Percentiles rank a stretch among this genome's conserved stretches.
These are phyloP conservation scores for Paragyromitra xinjiangensis DNA, from an alignment of 495 filamentous ascomycete species.

Conservation along the genomic window DNA sequence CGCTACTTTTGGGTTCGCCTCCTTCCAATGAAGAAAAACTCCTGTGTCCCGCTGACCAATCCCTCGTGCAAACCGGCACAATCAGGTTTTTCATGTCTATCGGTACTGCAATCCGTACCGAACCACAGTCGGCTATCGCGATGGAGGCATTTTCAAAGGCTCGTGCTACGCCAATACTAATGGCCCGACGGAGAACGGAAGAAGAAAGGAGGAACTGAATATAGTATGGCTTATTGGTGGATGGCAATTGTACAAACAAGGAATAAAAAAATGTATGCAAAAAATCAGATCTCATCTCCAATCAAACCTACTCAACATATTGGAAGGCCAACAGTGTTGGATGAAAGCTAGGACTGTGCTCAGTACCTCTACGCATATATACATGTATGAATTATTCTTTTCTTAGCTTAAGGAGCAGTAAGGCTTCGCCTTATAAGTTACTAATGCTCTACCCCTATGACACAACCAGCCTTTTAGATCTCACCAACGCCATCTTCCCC, in stretches of 20 bases:
- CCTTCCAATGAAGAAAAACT: conserved; percentile 8
- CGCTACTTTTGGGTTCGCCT: conserved; percentile 88
- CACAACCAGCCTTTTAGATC: too few relatives aligned
- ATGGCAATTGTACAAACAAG: conserved; percentile 23
- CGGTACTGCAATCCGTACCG: conserved; percentile 91
- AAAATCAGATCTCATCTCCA: neutral
- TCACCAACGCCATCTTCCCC: too few relatives aligned
- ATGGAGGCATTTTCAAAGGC: conserved; percentile 49
- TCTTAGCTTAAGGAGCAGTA: too few relatives aligned
- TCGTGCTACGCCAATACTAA: conserved; percentile 48
- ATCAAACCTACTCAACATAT: neutral
- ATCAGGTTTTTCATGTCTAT: conserved; percentile 98
- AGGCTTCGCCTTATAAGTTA: too few relatives aligned
- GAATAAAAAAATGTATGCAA: conserved; percentile 17
- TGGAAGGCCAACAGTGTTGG: neutral
- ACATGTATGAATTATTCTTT: too few relatives aligned
- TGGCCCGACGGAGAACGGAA: conserved; percentile 30
- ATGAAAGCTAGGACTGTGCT: neutral
- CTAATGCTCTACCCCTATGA: too few relatives aligned
- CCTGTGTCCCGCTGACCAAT: conserved; percentile 32
- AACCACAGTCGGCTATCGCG: conserved; percentile 58
- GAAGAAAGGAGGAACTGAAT: conserved; percentile 11
- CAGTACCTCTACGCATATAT: neutral
- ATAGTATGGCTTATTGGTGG: neutral
- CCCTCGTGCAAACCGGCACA: neutral